Conservation (phyloP, 208 protist species). For the Leishmania tarentolae region DNA sequence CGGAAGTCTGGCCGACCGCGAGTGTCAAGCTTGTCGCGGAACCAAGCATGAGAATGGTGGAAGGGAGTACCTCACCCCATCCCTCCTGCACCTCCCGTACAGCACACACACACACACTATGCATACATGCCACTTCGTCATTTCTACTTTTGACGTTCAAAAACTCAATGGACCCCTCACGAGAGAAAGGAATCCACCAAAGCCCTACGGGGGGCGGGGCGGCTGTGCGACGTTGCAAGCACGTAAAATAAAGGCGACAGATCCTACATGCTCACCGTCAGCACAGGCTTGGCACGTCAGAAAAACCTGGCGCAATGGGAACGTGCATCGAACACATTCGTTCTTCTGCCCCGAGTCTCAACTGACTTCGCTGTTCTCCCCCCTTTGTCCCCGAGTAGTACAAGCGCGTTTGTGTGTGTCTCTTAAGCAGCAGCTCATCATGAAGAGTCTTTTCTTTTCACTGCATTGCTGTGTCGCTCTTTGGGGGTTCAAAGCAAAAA, state of each 20-base stretch:
- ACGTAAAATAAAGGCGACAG: neutral
- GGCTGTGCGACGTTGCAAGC: too few species aligned
- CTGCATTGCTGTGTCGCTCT: too few species aligned
- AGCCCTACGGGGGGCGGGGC: neutral
- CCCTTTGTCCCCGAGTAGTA: too few species aligned
- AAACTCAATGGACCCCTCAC: too few species aligned
- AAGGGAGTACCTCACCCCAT: neutral
- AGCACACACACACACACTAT: too few species aligned
- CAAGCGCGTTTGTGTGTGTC: neutral
- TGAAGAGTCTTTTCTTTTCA: too few species aligned
- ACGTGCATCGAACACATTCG: neutral
- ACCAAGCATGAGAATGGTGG: neutral
- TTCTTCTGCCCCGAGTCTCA: too few species aligned
- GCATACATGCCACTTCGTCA: too few species aligned
- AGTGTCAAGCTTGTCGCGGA: neutral
- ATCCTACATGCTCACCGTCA: neutral
- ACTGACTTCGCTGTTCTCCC: too few species aligned
- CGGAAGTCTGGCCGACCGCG: neutral
- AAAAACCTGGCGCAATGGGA: neutral
- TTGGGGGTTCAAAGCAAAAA: too few species aligned
- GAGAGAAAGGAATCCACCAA: neutral
- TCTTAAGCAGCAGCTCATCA: neutral
- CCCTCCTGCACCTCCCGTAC: neutral
- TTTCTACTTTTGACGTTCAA: too few species aligned
- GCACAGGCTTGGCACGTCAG: neutral